phyloP scores from a whole-genome alignment of 208 protist species.

The Trypanosoma mega region DNA sequence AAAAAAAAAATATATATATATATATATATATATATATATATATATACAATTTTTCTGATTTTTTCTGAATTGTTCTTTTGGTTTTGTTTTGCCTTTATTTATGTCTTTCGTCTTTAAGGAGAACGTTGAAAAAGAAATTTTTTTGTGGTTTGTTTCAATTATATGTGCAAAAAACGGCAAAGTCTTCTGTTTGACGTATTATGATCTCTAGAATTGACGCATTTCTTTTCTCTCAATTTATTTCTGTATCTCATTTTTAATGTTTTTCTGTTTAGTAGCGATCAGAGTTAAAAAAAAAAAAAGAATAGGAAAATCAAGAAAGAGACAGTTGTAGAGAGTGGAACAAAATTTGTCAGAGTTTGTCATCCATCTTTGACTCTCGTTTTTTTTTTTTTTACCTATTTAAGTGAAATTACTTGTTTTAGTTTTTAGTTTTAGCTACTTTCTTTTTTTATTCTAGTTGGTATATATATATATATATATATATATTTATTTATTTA shows the following conservation, averaged over 20 bases:
- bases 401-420: no score
- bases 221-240: no score
- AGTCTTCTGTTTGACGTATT: no score
- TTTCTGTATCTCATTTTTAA: no score
- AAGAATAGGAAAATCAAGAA: background rate
- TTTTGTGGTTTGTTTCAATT: no score
- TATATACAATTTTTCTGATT: background rate
- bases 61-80: background rate
- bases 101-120: background rate
- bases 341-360: background rate
- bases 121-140: background rate
- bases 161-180: no score
- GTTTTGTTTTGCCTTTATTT: background rate
- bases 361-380: constrained; percentile 1
- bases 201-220: no score
- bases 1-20: constrained; percentile 10
- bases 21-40: constrained; percentile 3
- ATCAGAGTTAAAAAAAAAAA: no score
- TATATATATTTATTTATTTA: no score
- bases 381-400: background rate
- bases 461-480: background rate
- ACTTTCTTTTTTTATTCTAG: constrained; percentile 13
- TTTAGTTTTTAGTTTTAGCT: constrained; percentile 14
- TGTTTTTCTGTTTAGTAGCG: no score
- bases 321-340: background rate